Base-by-base conservation (phyloP, 495 filamentous ascomycete genomes). In the Lophiotrema nucula region DNA sequence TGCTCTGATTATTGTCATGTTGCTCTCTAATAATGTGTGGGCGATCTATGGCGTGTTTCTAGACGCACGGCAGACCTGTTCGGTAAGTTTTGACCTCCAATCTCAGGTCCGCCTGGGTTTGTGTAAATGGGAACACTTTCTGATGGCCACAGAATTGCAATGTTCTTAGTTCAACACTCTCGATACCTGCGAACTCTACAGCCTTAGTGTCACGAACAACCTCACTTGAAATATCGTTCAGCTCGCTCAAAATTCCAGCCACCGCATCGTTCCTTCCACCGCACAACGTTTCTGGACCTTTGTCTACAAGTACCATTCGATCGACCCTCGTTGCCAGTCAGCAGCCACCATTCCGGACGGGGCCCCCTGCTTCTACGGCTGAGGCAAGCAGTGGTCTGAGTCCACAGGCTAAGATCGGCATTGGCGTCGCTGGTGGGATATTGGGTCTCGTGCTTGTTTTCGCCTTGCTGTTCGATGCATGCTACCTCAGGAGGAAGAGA, bases 11-110 rank as follows among this genome's bases (percentile, higher is more conserved):
- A 13, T 46, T 13, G 16, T 27, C 15, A 45, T 55, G 38, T 24
- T 55, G 13, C 26, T 55, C 10, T 11, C 41, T 12, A 45, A 45
- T 18, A 42, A 44, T 19, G 41, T 46, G n/a, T 55, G 38, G 52
- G 23, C 26, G n/a, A 25, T 55, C 2, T 55, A 55, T 28, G 52
- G 52, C 21, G 35, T 55, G 6, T 23, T 45, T 21, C 15, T 26
- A 4, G 3, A 28, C 15, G 22, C 18, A 37, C 16, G 26, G 22
- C 21, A 28, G 23, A 15, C 52, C 15, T 46, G 52, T 46, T 27
- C 15, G 21, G 52, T 55, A 23, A 5, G 39, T 46, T 22, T 23
- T 31, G 18, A 13, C 10, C 39, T n/a, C 2, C 27, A 13, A n/a
- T 28, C 8, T 16, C 46, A 15, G 23, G 43, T 22, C 24, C 23